Percentiles rank a stretch among this genome's conserved stretches.
phyloP scores from a whole-genome alignment of 2,329 filamentous ascomycete species.

The Sordariomycetes sp. region DNA sequence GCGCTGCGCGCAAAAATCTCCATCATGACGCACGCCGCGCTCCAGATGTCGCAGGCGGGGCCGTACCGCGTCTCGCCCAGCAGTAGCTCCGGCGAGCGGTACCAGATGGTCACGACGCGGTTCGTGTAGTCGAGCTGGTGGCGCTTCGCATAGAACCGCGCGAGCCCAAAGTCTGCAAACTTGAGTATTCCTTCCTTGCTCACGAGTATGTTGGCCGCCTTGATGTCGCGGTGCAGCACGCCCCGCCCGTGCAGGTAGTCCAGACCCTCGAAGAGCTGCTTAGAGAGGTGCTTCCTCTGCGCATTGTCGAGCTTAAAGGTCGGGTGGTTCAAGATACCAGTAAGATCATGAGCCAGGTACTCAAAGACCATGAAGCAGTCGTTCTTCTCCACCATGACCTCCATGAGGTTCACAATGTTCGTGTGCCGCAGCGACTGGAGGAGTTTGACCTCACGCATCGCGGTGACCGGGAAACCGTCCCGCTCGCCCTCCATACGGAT shows the following conservation, averaged over 20 bases:
- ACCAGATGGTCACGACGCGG: slow-evolving; percentile 98
- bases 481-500: slow-evolving; percentile 90
- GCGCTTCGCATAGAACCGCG: slow-evolving; percentile 89
- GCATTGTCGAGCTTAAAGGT: slow-evolving; percentile 72
- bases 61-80: slow-evolving; percentile 85
- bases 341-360: slow-evolving; percentile 91
- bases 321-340: slow-evolving; percentile 87
- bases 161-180: slow-evolving; percentile 89
- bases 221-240: slow-evolving; percentile 96
- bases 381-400: slow-evolving; percentile 97
- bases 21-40: slow-evolving; percentile 88
- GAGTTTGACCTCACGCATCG: slow-evolving; percentile 81
- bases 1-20: slow-evolving; percentile 92
- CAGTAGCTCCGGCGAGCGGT: slow-evolving; percentile 79
- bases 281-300: slow-evolving; percentile 87
- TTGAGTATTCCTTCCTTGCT: slow-evolving; percentile 83
- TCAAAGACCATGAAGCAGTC: slow-evolving; percentile 99
- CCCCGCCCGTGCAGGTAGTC: slow-evolving; percentile 87
- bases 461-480: slow-evolving; percentile 84
- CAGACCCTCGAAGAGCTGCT: slow-evolving; percentile 84
- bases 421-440: slow-evolving; percentile 73
- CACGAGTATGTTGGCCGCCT: slow-evolving; percentile 93
- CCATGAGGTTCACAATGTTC: slow-evolving; percentile 72
- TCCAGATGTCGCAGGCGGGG: slow-evolving; percentile 89
- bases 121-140: slow-evolving; percentile 94